Conservation (phyloP, 2,329 filamentous ascomycete genomes). For the Xylariaceae sp. region DNA sequence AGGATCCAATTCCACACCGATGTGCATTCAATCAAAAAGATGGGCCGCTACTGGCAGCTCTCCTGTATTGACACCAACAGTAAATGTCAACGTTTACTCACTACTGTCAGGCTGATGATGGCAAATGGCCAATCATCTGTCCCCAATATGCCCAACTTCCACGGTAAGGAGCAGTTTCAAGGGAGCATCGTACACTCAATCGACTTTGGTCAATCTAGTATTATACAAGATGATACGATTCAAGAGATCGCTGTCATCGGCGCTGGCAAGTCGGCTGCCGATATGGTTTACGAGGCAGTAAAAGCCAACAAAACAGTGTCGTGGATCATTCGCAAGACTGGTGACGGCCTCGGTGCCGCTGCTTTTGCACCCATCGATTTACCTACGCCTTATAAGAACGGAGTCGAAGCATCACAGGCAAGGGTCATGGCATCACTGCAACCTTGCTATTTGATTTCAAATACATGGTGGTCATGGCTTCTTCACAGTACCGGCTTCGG, state of each 20-base stretch:
- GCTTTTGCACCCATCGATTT: slow-evolving; percentile 26
- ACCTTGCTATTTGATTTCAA: slow-evolving; percentile 18
- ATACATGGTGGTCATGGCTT: slow-evolving; percentile 20
- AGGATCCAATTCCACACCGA: slow-evolving; percentile 20
- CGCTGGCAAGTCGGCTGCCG: slow-evolving; percentile 35
- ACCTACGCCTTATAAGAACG: slow-evolving; percentile 25
- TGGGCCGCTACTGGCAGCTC: slow-evolving; percentile 19
- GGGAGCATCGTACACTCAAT: slow-evolving; percentile 31
- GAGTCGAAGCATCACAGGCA: slow-evolving; percentile 22
- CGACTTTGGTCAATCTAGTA: slow-evolving; percentile 29
- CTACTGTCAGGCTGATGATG: slow-evolving; percentile 15
- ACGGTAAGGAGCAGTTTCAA: slow-evolving; percentile 25
- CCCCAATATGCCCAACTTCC: slow-evolving; percentile 28
- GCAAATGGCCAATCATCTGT: slow-evolving; percentile 17
- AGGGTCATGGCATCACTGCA: slow-evolving; percentile 22
- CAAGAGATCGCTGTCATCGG: slow-evolving; percentile 31
- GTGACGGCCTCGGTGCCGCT: slow-evolving; percentile 28
- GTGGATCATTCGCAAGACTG: slow-evolving; percentile 33
- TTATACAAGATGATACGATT: slow-evolving; percentile 20
- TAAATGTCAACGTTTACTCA: slow-evolving; percentile 10
- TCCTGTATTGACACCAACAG: slow-evolving; percentile 15
- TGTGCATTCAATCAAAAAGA: slow-evolving; percentile 20
- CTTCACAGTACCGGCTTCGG: slow-evolving; percentile 18
- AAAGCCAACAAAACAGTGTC: slow-evolving; percentile 31
- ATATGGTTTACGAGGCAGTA: slow-evolving; percentile 34